These are phyloP conservation scores for Aspergillus pseudoterreus DNA, from an alignment of 2,329 filamentous ascomycete species.

Conservation along the genomic window DNA sequence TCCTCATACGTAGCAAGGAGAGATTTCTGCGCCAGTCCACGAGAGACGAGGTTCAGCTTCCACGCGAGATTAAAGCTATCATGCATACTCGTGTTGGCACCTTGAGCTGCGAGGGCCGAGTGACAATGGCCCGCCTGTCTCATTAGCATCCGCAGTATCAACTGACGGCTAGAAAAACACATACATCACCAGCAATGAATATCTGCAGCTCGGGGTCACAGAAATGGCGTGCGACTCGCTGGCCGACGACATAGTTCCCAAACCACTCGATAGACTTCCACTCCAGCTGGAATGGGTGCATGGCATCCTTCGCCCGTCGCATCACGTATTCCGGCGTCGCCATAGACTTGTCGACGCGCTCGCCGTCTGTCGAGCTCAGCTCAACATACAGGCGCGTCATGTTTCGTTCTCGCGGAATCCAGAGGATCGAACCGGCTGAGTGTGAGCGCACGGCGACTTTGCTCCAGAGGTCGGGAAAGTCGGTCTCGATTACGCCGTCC, in stretches of 20 bases:
- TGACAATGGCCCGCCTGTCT: conserved; percentile 28
- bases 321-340: conserved; percentile 66
- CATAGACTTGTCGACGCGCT: conserved; percentile 28
- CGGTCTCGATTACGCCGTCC: conserved; percentile 61
- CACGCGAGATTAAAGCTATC: conserved; percentile 35
- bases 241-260: conserved; percentile 49
- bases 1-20: conserved; percentile 28
- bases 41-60: conserved; percentile 29
- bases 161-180: conserved; percentile 2
- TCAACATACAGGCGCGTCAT: conserved; percentile 62
- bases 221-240: conserved; percentile 47
- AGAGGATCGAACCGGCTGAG: conserved; percentile 65
- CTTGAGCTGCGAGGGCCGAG: conserved; percentile 31
- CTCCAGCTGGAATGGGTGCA: conserved; percentile 43
- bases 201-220: conserved; percentile 39
- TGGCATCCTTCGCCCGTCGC: conserved; percentile 44
- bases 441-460: conserved; percentile 68
- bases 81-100: conserved; percentile 35
- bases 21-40: conserved; percentile 20
- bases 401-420: conserved; percentile 68
- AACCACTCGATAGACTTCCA: conserved; percentile 49
- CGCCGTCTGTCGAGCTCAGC: conserved; percentile 23
- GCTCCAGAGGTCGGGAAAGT: conserved; percentile 73
- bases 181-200: conserved; percentile 49
- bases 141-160: neutral